Evolutionary conservation across 1,139 yeast species (phyloP).

Genomic region (Hansenula sp.): DNA sequence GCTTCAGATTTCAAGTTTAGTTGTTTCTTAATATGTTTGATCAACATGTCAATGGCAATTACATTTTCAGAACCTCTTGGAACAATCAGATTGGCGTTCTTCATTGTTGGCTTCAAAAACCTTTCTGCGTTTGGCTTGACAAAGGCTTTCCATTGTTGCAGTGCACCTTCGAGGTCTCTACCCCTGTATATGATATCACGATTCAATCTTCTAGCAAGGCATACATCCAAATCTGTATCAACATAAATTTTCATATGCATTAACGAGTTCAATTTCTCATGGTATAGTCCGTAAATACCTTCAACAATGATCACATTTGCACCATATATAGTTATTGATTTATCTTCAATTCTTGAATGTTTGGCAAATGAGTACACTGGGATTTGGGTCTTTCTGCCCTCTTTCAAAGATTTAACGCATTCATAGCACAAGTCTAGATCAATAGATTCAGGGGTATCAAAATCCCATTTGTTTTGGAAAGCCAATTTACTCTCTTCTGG

Average conservation of each 20-base stretch:
- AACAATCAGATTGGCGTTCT: slow-evolving; percentile 77
- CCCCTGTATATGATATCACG: slow-evolving; percentile 87
- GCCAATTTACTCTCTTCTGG: slow-evolving; percentile 62
- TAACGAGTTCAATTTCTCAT: slow-evolving; percentile 60
- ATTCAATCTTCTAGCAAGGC: slow-evolving; percentile 81
- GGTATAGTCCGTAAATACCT: slow-evolving; percentile 84
- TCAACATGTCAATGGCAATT: slow-evolving; percentile 75
- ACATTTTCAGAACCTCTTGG: slow-evolving; percentile 86
- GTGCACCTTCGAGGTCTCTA: slow-evolving; percentile 75
- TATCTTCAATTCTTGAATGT: slow-evolving; percentile 64
- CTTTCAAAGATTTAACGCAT: slow-evolving; percentile 62
- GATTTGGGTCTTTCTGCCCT: slow-evolving; percentile 58
- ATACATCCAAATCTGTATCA: slow-evolving; percentile 89
- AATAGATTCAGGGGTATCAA: slow-evolving; percentile 79
- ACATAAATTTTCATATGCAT: slow-evolving; percentile 89
- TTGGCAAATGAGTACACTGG: slow-evolving; percentile 82
- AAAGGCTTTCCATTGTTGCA: slow-evolving; percentile 84
- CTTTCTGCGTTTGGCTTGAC: slow-evolving; percentile 91
- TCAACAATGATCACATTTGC: slow-evolving; percentile 91
- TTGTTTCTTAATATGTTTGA: slow-evolving; percentile 75
- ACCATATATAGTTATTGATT: slow-evolving; percentile 78
- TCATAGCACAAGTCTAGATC: slow-evolving; percentile 72
- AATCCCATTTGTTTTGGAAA: slow-evolving; percentile 68
- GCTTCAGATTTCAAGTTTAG: slow-evolving; percentile 57
- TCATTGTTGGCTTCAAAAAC: slow-evolving; percentile 73